Evolutionary conservation across 495 filamentous ascomycete genomes (phyloP), one percentile per base, ranked within the genome.

Genomic region (Penicillium verhagenii): DNA sequence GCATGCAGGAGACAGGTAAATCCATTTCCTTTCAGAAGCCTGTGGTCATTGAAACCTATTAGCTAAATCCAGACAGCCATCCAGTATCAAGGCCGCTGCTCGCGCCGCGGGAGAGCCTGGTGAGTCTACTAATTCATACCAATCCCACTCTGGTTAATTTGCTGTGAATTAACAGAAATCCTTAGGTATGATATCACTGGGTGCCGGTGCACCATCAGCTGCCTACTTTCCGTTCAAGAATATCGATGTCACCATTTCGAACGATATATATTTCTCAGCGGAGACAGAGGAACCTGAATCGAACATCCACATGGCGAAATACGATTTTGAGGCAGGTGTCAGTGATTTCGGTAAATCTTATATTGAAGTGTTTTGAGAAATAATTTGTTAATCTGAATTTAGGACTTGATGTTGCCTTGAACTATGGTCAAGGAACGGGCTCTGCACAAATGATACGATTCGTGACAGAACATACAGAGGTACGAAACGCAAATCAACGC

Each of bases 381-480:
- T 20, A 16, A 33, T 28, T 40, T 49, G 8, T 35, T 16, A 14
- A 47, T 46, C 39, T 35, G 0, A n/a, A 19, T 19, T 5, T 5
- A 47, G 45, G 45, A n/a, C 19, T 47, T 1, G 45, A 47, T 20
- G 45, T 48, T 23, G 46, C 46, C 10, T 29, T 65, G 47, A 50
- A 49, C 13, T 58, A 60, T 46, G 52, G 40, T 9, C 54, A 52
- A 31, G 43, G 53, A 47, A 25, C 60, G 19, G 24, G 53, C 25
- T 53, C 39, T 19, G 21, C 25, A 10, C 50, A 65, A 47, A 56
- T 69, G 19, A 31, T 69, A 24, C 25, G 38, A 0, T 60, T 60
- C 31, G 39, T 61, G 26, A 57, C 52, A 3, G 60, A 64, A 24
- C 60, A 60, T 50, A 54, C 45, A 24, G 50, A 85, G 72, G 78